A percentile compares a stretch with the other conserved stretches of the same genome.
Conservation (phyloP, 805 yeast genomes). For the Wickerhamiella domercqiae region DNA sequence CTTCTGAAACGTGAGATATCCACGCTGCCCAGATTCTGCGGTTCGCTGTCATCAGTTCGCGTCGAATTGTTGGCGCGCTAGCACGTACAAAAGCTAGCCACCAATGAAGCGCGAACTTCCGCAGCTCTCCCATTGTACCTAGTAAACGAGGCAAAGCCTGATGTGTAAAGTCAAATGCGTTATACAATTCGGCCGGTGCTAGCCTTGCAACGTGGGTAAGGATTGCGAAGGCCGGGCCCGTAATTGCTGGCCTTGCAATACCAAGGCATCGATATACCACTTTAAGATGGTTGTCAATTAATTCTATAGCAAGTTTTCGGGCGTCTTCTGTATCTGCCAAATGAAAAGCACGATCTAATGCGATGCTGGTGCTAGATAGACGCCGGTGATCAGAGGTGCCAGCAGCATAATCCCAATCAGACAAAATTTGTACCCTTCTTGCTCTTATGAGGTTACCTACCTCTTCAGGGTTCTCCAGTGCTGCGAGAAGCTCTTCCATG, state of each 20-base stretch:
- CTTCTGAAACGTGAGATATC: slow-evolving; percentile 49
- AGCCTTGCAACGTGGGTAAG: slow-evolving; percentile 37
- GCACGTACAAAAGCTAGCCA: slow-evolving; percentile 38
- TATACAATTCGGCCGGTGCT: slow-evolving; percentile 36
- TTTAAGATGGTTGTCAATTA: slow-evolving; percentile 1
- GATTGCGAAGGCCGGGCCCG: slow-evolving; percentile 48
- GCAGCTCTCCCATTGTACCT: slow-evolving; percentile 36
- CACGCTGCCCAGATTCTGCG: slow-evolving; percentile 44
- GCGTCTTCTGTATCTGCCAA: not conserved
- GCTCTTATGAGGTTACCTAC: not conserved
- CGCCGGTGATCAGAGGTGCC: slow-evolving; percentile 15
- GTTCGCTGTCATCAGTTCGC: slow-evolving; percentile 42
- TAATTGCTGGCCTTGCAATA: slow-evolving; percentile 38
- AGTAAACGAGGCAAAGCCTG: slow-evolving; percentile 47
- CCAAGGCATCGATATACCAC: slow-evolving; percentile 54
- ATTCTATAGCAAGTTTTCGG: not conserved
- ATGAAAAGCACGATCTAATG: slow-evolving; percentile 10
- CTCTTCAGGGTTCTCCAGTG: slow-evolving; percentile 5
- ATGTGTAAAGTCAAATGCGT: slow-evolving; percentile 52
- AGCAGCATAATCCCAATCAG: slow-evolving; percentile 19
- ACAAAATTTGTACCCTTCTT: slow-evolving; percentile 5
- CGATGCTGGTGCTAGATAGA: slow-evolving; percentile 13
- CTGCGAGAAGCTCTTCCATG: slow-evolving; percentile 11
- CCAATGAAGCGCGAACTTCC: slow-evolving; percentile 46
- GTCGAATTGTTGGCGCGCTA: slow-evolving; percentile 42